These are phyloP conservation scores for Ophiostoma montium DNA, from an alignment of 2,329 filamentous ascomycete species.

Conservation along the genomic window DNA sequence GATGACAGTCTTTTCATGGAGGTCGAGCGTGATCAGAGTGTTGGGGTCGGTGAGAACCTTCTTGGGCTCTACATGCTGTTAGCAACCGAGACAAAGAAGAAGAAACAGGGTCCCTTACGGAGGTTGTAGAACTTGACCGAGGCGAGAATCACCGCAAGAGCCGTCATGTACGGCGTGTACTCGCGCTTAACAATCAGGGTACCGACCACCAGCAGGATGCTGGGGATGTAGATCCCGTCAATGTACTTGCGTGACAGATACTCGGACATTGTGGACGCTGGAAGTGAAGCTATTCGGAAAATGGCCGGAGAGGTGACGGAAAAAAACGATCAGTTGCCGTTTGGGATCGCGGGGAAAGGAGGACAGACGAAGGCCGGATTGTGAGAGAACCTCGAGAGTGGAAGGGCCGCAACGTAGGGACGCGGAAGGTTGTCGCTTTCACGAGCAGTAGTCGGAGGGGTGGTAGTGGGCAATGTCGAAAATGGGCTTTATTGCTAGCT, in stretches of 20 bases:
- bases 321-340: neutral
- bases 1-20: conserved; percentile 87
- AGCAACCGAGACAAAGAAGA: neutral
- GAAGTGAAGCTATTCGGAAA: neutral
- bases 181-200: conserved; percentile 66
- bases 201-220: conserved; percentile 62
- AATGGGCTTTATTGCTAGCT: neutral
- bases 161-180: conserved; percentile 57
- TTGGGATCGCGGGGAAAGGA: neutral
- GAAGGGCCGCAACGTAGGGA: neutral
- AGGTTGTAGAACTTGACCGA: conserved; percentile 57
- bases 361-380: neutral
- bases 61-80: conserved; percentile 38
- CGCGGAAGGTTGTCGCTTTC: neutral
- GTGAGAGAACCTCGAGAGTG: neutral
- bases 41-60: conserved; percentile 70
- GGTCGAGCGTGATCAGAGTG: conserved; percentile 80
- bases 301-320: neutral
- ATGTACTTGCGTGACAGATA: conserved; percentile 50
- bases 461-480: neutral
- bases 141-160: conserved; percentile 51
- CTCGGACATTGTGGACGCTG: conserved; percentile 20
- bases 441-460: neutral
- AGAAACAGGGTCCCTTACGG: conserved; percentile 37
- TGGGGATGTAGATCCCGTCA: conserved; percentile 72